Percentiles rank a stretch among this genome's conserved stretches.
Evolutionary conservation across 202 grass and related monocot genomes (phyloP).

Genomic region (Thinopyrum obtusiflorum): DNA sequence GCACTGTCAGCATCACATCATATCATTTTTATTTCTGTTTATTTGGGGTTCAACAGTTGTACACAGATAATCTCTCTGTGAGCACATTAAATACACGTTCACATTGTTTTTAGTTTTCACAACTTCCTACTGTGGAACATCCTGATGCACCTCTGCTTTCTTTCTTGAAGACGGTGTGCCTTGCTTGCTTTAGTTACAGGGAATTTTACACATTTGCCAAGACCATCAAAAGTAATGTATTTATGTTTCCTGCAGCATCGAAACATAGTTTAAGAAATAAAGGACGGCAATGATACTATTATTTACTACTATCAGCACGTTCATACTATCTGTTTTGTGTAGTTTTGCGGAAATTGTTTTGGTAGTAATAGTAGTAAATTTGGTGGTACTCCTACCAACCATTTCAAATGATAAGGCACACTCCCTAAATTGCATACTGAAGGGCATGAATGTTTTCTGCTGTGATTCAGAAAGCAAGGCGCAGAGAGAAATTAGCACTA

Average conservation of each 20-base stretch:
- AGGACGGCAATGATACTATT: neutral
- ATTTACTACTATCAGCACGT: neutral
- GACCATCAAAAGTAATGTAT: neutral
- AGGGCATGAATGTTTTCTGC: neutral
- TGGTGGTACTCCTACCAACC: neutral
- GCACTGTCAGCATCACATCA: neutral
- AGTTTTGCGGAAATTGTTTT: neutral
- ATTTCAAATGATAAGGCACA: neutral
- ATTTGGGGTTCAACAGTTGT: neutral
- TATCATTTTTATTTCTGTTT: neutral
- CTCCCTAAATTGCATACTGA: neutral
- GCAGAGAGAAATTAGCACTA: neutral
- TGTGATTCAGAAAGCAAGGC: neutral
- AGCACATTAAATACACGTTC: neutral
- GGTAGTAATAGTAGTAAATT: neutral
- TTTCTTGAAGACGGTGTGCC: neutral
- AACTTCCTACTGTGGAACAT: neutral
- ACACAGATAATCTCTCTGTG: neutral
- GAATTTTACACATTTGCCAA: neutral
- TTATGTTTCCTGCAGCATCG: constrained; percentile 14
- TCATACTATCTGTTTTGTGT: neutral
- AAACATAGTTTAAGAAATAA: neutral
- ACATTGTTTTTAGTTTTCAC: neutral
- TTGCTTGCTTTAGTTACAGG: neutral
- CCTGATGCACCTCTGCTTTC: neutral